These are phyloP conservation scores for Lactuca saligna DNA, from an alignment of 129 eudicot species.

Conservation along the genomic window DNA sequence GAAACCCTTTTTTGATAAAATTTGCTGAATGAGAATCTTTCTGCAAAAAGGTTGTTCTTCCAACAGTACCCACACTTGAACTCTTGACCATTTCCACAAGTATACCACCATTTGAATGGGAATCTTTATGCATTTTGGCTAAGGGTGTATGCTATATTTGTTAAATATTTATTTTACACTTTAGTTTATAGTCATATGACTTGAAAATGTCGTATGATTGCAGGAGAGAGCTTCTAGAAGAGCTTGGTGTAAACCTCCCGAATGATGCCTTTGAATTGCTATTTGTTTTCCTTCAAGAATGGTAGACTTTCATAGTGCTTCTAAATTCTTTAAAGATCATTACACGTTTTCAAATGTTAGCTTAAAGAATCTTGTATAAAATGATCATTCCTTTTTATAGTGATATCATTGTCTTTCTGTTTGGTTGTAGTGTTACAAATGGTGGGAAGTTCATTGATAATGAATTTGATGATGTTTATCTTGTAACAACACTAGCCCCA, in stretches of 20 bases:
- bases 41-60: not conserved
- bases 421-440: conserved; percentile 70
- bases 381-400: not conserved
- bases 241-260: conserved; percentile 83
- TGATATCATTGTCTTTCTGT: conserved; percentile 16
- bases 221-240: conserved; percentile 98
- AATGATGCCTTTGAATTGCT: conserved; percentile 83
- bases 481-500: conserved; percentile 80
- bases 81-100: too few species aligned
- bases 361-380: too few species aligned
- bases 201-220: conserved; percentile 15
- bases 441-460: conserved; percentile 80
- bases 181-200: conserved; percentile 1
- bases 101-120: too few species aligned
- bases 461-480: conserved; percentile 87
- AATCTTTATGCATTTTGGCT: not conserved
- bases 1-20: conserved; percentile 2
- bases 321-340: not conserved
- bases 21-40: not conserved
- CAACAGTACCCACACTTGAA: too few species aligned
- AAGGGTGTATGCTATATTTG: not conserved
- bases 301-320: conserved; percentile 39
- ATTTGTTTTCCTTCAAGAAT: conserved; percentile 66
- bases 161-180: not conserved
- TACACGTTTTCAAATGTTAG: not conserved